Evolutionary conservation across 1,284 basidiomycete genomes (phyloP).

Genomic region (Sanghuangporus weigelae): DNA sequence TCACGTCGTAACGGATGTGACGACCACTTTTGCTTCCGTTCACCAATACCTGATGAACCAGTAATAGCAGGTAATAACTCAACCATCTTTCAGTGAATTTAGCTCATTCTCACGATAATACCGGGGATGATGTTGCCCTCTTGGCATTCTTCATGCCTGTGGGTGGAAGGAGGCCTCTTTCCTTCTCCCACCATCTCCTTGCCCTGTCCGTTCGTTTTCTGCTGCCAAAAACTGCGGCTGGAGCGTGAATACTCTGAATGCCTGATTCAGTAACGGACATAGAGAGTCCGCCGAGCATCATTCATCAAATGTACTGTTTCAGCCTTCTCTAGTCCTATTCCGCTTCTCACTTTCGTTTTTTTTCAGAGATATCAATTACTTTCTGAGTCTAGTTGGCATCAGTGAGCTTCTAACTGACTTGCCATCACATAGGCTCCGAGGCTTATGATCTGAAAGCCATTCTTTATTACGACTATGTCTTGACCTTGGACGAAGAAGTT

Average conservation of each 20-base stretch:
- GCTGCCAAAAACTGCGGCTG: too few relatives aligned
- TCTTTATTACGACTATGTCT: constrained; percentile 16
- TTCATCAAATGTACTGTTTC: constrained; percentile 3
- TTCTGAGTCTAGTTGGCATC: constrained; percentile 5
- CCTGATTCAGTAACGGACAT: background rate
- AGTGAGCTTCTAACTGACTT: background rate
- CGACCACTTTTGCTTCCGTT: too few relatives aligned
- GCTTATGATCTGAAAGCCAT: constrained; percentile 1
- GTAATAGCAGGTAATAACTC: too few relatives aligned
- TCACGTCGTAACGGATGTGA: too few relatives aligned
- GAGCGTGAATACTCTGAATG: background rate
- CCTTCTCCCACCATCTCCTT: too few relatives aligned
- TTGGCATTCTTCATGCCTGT: too few relatives aligned
- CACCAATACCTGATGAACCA: too few relatives aligned
- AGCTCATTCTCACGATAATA: too few relatives aligned
- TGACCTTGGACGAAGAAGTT: constrained; percentile 14
- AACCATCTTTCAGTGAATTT: too few relatives aligned
- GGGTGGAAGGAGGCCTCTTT: too few relatives aligned
- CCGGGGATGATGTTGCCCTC: too few relatives aligned
- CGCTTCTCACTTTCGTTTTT: background rate
- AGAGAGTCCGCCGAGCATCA: background rate
- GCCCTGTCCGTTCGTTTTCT: too few relatives aligned
- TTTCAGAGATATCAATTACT: constrained; percentile 9
- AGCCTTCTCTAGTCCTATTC: background rate
- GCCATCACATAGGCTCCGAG: background rate